phyloP scores from a whole-genome alignment of 306 rosid genomes.

The Senna tora region DNA sequence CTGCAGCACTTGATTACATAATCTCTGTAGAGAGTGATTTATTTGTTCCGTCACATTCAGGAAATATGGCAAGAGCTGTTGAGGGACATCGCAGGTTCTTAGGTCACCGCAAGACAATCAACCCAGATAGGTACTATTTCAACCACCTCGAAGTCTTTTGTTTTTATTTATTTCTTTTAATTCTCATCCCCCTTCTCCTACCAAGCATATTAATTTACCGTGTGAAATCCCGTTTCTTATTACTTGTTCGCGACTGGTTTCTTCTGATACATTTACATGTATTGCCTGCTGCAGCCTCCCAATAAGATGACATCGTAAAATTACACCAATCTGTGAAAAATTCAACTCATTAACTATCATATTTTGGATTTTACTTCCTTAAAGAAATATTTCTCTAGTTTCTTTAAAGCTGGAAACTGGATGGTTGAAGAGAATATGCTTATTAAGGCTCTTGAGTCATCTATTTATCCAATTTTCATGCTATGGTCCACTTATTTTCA shows the following conservation, averaged over 20 bases:
- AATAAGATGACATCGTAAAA: not conserved
- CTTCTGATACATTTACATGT: constrained; percentile 1
- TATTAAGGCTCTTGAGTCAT: constrained; percentile 8
- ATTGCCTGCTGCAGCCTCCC: not conserved
- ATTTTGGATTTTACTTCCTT: constrained; percentile 26
- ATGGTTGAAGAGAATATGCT: constrained; percentile 21
- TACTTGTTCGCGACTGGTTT: not conserved
- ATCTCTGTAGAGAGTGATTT: constrained; percentile 90
- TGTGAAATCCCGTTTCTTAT: not conserved
- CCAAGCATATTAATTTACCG: not conserved
- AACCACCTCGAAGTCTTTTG: constrained; percentile 22
- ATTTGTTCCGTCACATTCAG: constrained; percentile 82
- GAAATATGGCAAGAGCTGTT: constrained; percentile 96
- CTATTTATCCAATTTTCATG: constrained; percentile 7
- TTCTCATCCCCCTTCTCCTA: constrained; percentile 6
- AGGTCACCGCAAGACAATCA: constrained; percentile 85
- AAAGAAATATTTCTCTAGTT: constrained; percentile 21
- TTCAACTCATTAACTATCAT: constrained; percentile 12
- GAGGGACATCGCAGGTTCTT: constrained; percentile 95
- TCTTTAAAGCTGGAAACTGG: constrained; percentile 5
- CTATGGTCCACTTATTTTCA: constrained; percentile 46
- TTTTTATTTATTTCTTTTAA: constrained; percentile 10
- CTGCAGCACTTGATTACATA: constrained; percentile 89
- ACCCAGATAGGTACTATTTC: constrained; percentile 72
- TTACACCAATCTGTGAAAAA: not conserved